Evolutionary conservation across 495 filamentous ascomycete species (phyloP), one percentile per base, ranked within the genome.

Genomic region (Aeminium ludgeri): DNA sequence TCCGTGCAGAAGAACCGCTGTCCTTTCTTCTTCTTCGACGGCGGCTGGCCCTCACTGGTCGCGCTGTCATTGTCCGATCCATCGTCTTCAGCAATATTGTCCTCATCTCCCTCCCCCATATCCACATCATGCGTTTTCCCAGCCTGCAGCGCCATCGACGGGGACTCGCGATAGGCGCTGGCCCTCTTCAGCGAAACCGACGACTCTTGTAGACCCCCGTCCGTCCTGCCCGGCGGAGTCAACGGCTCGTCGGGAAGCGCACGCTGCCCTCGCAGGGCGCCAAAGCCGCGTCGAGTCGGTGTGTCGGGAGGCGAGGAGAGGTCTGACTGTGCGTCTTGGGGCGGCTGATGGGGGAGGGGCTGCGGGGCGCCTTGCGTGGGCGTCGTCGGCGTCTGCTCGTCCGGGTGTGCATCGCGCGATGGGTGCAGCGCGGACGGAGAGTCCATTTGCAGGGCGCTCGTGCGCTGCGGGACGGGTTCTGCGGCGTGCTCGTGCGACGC

Each of bases 1-100:
- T 93, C 84, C n/a, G 81, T 93, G 62, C 89, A 97, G 58, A 84
- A 95, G 55, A 97, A 97, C 33, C 85, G 72, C 55, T 94, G 86
- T 1, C 86, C 86, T 59, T 94, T 95, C 63, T 96, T 96, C 68
- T 92, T 92, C 59, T 89, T 92, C 25, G 72, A 72, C 11, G 73
- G 72, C 34, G 72, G 65, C 20, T 70, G 74, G 40, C 70, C 67
- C 18, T 78, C 70, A 8, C 74, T 80, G 38, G 72, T 74, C 6
- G 79, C 70, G 45, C 72, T 80, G 45, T 89, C 85, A 31, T 75
- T 73, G 43, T 87, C 84, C 12, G 85, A 87, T 8, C 64, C 74
- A n/a, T 73, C 79, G 20, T 70, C 69, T 11, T 78, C 82, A 20
- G 73, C 77, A 17, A 84, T 82, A 12, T 79, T 81, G 10, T 80